Evolutionary conservation across 495 filamentous ascomycete genomes (phyloP), one percentile per base, ranked within the genome.

Genomic region (Penicillium pulvis): DNA sequence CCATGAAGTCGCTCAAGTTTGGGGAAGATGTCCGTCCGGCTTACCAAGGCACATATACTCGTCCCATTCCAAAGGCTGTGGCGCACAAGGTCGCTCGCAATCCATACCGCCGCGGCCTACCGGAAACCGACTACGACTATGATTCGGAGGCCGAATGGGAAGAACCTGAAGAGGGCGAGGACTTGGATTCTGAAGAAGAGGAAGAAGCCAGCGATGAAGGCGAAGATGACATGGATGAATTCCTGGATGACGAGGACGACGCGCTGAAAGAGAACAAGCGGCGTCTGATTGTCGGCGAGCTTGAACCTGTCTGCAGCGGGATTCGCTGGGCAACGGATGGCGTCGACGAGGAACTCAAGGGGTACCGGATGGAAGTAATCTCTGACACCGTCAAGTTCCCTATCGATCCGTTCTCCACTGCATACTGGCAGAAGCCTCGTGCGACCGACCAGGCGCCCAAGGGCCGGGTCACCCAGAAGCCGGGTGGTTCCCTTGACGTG

Each of bases 71-170:
- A 7, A 65, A 67, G n/a, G 60, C 59, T 0, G 74, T 82, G 20
- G 79, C 87, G 6, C 63, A 67, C 10, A 85, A 77, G 56, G 66
- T 95, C 4, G 85, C 86, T n/a, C 81, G 89, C 4, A 90, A 87
- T 36, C 92, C 94, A 0, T 85, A 86, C 51, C 68, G 79, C 30
- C 83, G 82, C 43, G 73, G 67, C 9, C 62, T 94, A 7, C 85
- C 89, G 4, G 80, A 88, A 4, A 80, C 86, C n/a, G 79, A 95
- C 65, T 98, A 99, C 70, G 92, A 94, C 59, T 97, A 97, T 64
- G 94, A 98, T 66, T 97, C 93, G 0, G 94, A 99, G 69, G 93
- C 89, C 0, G 95, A 97, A 73, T 98, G 94, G 91, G 88, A 91
- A 60, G 86, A 88, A 63, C 84, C 85, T 3, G 89, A 90, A 51